phyloP scores from a whole-genome alignment of 352 stramenopile species.

The Vaucheria bursata region DNA sequence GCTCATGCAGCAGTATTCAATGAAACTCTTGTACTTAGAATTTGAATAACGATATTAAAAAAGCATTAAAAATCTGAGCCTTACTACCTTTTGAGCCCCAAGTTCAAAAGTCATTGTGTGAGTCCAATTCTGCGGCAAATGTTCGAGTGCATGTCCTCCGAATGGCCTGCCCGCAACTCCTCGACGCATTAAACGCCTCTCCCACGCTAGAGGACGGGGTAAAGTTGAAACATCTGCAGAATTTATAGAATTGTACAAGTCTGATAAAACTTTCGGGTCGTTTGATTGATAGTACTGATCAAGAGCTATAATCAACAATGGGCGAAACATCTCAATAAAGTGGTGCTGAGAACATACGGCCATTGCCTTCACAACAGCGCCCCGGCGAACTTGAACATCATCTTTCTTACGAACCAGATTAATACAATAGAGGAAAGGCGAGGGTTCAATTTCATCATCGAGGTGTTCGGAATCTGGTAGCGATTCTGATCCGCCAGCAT shows the following conservation, averaged over 20 bases:
- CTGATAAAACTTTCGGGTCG: slow-evolving; percentile 22
- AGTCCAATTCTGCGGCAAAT: slow-evolving; percentile 24
- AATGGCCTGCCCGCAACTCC: slow-evolving; percentile 21
- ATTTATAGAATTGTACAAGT: slow-evolving; percentile 42
- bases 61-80: too few species aligned
- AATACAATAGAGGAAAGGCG: slow-evolving; percentile 48
- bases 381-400: slow-evolving; percentile 37
- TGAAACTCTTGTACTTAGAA: too few species aligned
- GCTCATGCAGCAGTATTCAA: too few species aligned
- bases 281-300: slow-evolving; percentile 35
- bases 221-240: too few species aligned
- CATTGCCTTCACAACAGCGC: slow-evolving; percentile 50
- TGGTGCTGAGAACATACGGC: slow-evolving; percentile 48
- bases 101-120: slow-evolving; percentile 23
- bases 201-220: slow-evolving; percentile 22
- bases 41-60: too few species aligned
- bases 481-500: neutral
- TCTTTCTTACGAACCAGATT: slow-evolving; percentile 49
- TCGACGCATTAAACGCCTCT: slow-evolving; percentile 40
- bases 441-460: neutral
- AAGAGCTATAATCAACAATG: slow-evolving; percentile 26
- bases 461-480: neutral
- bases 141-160: slow-evolving; percentile 16
- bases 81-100: neutral
- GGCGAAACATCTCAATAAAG: slow-evolving; percentile 49